Base-by-base conservation (phyloP, 2,329 filamentous ascomycete genomes). In the Beauveria asiatica region DNA sequence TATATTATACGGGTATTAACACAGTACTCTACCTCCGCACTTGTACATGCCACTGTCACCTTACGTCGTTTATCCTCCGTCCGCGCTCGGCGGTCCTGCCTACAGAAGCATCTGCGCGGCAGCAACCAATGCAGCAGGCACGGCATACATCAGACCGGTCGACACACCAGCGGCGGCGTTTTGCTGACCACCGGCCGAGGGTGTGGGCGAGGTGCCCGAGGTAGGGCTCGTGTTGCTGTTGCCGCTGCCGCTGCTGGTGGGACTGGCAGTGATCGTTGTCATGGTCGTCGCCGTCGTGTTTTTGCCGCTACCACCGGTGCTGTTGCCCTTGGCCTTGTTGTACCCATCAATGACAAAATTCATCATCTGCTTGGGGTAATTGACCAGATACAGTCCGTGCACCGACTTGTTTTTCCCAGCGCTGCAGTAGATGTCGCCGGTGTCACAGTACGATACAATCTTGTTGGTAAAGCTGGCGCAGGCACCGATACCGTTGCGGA, bases 371-470 rank as follows among this genome's bases (percentile, higher is more conserved):
- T 66, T 63, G 46, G 69, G 70, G 64, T 77, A 77, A 30, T 65
- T 69, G 17, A 51, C 25, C 13, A 76, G 64, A 64, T 79, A 79
- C 25, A 62, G 59, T 21, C 69, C 67, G 63, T 76, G 75, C 1
- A 73, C 70, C 3, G 59, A 59, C 2, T 42, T 41, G 61, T 64
- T 51, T 55, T 62, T 60, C 42, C 75, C 76, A 8, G 45, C 3
- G 64, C 73, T 74, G 65, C 75, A 77, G 67, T 74, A 77, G 17
- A 67, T 61, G 62, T 79, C 77, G 52, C 74, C 74, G 0, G 63
- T 70, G 67, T 77, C 75, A 66, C 75, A 77, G 66, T 72, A 77
- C 3, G 75, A 75, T 49, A 70, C 67, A 49, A 77, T 65, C 39
- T 71, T 70, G 64, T 69, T 62, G 58, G 66, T 65, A 64, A 75